These are phyloP conservation scores for Ambispora gerdemannii DNA, from an alignment of 192 early-diverging fungal species.

Conservation along the genomic window DNA sequence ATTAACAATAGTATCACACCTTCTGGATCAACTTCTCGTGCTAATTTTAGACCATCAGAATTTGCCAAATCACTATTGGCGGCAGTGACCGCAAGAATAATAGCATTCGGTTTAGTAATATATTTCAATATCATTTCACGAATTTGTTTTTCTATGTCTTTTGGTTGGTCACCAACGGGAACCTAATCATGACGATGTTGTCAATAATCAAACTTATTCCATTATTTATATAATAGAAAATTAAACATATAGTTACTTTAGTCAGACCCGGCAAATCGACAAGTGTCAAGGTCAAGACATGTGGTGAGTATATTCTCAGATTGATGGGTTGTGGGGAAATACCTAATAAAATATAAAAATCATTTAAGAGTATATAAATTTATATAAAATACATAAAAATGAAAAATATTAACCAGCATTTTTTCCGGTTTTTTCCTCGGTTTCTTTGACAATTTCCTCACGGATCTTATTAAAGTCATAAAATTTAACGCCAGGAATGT, in stretches of 20 bases:
- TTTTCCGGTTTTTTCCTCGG: conserved; percentile 82
- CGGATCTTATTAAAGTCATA: conserved; percentile 95
- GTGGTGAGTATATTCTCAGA: conserved; percentile 94
- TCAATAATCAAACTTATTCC: no score
- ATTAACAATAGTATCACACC: conserved; percentile 41
- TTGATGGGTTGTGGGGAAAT: conserved; percentile 98
- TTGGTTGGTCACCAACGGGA: conserved; percentile 98
- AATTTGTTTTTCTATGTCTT: conserved; percentile 98
- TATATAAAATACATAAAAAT: background rate
- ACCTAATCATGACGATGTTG: no score
- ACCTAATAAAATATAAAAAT: conserved; percentile 42
- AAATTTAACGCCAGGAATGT: conserved; percentile 96
- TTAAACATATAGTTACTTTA: conserved; percentile 53
- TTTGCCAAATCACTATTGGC: conserved; percentile 99
- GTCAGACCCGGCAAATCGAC: conserved; percentile 99
- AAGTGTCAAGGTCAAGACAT: conserved; percentile 97
- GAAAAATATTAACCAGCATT: conserved; percentile 51
- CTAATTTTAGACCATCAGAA: conserved; percentile 98
- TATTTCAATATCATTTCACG: conserved; percentile 98
- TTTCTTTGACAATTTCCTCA: conserved; percentile 83
- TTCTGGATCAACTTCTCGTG: conserved; percentile 98
- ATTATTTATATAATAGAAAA: no score
- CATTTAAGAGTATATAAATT: background rate
- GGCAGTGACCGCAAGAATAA: conserved; percentile 96
- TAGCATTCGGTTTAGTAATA: conserved; percentile 95